Base-by-base conservation (phyloP, 805 yeast species). In the Candida ipomoeae region DNA sequence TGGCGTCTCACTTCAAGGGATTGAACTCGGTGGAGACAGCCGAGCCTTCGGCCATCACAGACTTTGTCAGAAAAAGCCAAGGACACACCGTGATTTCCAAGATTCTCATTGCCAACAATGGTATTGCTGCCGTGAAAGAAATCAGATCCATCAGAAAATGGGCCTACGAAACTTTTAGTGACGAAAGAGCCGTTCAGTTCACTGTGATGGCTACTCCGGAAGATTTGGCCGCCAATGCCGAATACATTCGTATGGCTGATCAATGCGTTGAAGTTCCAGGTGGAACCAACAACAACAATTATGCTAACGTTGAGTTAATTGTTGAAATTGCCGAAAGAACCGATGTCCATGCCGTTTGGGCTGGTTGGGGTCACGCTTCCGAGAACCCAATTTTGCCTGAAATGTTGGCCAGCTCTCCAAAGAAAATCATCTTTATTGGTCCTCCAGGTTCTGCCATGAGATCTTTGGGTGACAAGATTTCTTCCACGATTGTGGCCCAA, bases 341-440 rank as follows among this genome's bases (percentile, higher is more conserved):
- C 40, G 82, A 89, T 58, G 97, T 88, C 50, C 96, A 94, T 68
- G 99, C 99, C 23, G 99, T 94, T 51, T 94, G 99, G 99, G 99
- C 99, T 34, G 99, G 99, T 63, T 94, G 99, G 99, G 99, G 99
- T 63, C 99, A 95, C 68, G 99, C 99, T 29, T 89, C 97, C n/a
- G 99, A 94, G 75, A 92, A 95, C 73, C 99, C 99, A 26, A 69
- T 75, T 43, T 81, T 94, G 58, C 99, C 99, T 29, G 99, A 94
- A 71, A 83, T 80, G 70, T 79, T 94, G 67, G 97, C 98, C 14
- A 85, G 85, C n/a, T 89, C 97, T 17, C 89, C 91, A 53, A 86
- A 89, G 69, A 87, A 81, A 64, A 87, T 95, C 62, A 79, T 94
- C 49, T 94, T 94, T 65, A 94, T 94, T 68, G 99, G 99, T 57